Base-by-base conservation (phyloP, 257 asterid species). In the Orobanche coerulescens region DNA sequence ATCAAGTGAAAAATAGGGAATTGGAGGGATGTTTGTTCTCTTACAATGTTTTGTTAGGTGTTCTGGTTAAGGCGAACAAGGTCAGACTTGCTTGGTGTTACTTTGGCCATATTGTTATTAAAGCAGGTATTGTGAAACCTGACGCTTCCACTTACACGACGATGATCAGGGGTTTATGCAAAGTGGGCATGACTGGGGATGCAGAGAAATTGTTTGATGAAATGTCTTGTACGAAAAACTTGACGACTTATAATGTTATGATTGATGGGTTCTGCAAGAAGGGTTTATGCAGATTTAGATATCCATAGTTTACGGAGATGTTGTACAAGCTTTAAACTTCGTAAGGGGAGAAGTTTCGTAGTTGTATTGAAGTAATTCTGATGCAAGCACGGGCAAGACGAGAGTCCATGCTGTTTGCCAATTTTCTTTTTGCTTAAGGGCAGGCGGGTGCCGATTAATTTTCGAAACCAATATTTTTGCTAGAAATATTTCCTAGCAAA, bases 171-270 rank as follows among this genome's bases (percentile, higher is more conserved):
- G 84, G 82, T 20, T 70, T 70, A 23, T 78, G 87, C 62, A 72
- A 68, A 62, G 65, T 65, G 53, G 84, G 87, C 30, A 73, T 65
- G 76, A 54, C 73, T 53, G 80, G 49, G 40, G 47, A 70, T 73
- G 84, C 82, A 4, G 22, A 71, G 68, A 78, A 73, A 69, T 10
- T 81, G 80, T 81, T 81, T 62, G 82, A 73, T 73, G 76, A 73
- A 71, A 78, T 73, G 80, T 46, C 50, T 10, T 54, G 65, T 43
- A 68, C 25, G 56, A 78, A 48, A 63, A 81, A 78, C 58, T 20
- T 65, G 53, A 49, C 50, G n/a, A 68, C 80, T 67, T 81, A 61
- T 59, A 81, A 75, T 18, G 59, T 63, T 6, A 67, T 78, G 28
- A 60, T 81, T 13, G 61, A 75, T 59, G 87, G 84, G 44, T 65